Evolutionary conservation across 352 stramenopile genomes (phyloP).

Genomic region (Phytophthora aleatoria): DNA sequence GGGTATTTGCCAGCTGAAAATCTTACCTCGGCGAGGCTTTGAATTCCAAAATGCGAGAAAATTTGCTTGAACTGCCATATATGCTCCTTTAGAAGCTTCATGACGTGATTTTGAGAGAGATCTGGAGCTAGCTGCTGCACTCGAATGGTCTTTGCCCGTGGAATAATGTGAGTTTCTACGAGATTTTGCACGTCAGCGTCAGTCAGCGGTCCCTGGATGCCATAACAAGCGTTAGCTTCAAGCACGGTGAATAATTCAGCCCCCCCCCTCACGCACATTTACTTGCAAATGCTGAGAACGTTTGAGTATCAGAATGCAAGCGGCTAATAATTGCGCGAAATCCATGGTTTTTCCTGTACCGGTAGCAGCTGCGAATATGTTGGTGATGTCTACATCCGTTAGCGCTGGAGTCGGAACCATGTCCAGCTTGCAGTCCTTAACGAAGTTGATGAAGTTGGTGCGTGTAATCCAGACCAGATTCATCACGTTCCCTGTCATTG

Average conservation of each 20-base stretch:
- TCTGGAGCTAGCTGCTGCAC: slow-evolving; percentile 71
- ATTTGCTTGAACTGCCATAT: slow-evolving; percentile 81
- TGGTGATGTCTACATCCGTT: slow-evolving; percentile 60
- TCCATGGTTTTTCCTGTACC: slow-evolving; percentile 48
- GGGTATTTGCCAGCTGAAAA: not conserved
- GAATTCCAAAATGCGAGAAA: slow-evolving; percentile 73
- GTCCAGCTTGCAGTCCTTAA: slow-evolving; percentile 63
- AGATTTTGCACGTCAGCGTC: slow-evolving; percentile 46
- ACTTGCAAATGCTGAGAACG: slow-evolving; percentile 37
- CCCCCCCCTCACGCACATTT: not conserved
- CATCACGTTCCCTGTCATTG: slow-evolving; percentile 60
- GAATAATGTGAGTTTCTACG: slow-evolving; percentile 56
- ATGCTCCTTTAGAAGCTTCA: slow-evolving; percentile 69
- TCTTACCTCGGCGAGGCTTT: slow-evolving; percentile 60
- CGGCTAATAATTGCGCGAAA: slow-evolving; percentile 56
- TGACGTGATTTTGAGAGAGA: slow-evolving; percentile 66
- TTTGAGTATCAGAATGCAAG: slow-evolving; percentile 53
- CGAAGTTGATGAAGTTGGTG: slow-evolving; percentile 69
- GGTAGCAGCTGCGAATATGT: slow-evolving; percentile 47
- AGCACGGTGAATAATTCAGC: not conserved
- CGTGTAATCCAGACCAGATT: slow-evolving; percentile 70
- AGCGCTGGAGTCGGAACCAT: slow-evolving; percentile 34
- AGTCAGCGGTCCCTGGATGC: slow-evolving; percentile 11
- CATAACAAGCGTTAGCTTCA: slow-evolving; percentile 2
- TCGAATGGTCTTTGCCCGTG: slow-evolving; percentile 56